Percentiles rank a stretch among this genome's conserved stretches.
Evolutionary conservation across 305 asterid genomes (phyloP).

Genomic region (Solanum hybrid): DNA sequence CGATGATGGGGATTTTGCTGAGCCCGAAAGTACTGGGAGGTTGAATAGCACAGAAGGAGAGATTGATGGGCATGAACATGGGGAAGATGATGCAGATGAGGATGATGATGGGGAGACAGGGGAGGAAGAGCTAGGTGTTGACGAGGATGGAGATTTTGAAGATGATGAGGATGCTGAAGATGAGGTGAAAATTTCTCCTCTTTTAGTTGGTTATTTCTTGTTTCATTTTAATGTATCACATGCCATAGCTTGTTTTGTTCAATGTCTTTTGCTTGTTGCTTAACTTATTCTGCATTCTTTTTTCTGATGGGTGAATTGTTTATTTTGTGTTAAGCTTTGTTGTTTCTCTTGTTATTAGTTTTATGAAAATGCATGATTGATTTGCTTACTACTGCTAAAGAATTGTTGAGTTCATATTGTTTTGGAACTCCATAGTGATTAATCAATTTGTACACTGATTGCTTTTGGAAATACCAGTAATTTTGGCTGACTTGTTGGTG

Average conservation of each 20-base stretch:
- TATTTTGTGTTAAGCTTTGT: background rate
- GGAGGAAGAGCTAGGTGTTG: constrained; percentile 66
- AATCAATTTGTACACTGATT: background rate
- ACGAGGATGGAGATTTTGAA: constrained; percentile 53
- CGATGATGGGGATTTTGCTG: constrained; percentile 63
- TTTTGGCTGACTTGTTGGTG: background rate
- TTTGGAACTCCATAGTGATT: background rate
- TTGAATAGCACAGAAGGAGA: constrained; percentile 58
- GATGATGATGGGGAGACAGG: constrained; percentile 85
- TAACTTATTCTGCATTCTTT: background rate
- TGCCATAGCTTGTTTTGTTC: background rate
- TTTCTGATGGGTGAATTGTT: background rate
- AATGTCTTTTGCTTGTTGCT: background rate
- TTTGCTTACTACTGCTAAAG: background rate
- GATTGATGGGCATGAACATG: constrained; percentile 95
- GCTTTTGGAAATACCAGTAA: background rate
- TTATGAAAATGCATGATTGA: background rate
- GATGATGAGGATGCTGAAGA: constrained; percentile 77
- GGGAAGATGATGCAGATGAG: constrained; percentile 74
- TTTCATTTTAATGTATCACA: background rate
- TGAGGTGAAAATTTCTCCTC: constrained; percentile 41
- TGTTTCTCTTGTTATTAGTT: background rate
- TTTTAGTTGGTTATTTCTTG: background rate
- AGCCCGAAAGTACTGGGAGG: constrained; percentile 52
- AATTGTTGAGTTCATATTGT: background rate